Evolutionary conservation across 768 basidiomycete genomes (phyloP).

Genomic region (Mycena filopes): DNA sequence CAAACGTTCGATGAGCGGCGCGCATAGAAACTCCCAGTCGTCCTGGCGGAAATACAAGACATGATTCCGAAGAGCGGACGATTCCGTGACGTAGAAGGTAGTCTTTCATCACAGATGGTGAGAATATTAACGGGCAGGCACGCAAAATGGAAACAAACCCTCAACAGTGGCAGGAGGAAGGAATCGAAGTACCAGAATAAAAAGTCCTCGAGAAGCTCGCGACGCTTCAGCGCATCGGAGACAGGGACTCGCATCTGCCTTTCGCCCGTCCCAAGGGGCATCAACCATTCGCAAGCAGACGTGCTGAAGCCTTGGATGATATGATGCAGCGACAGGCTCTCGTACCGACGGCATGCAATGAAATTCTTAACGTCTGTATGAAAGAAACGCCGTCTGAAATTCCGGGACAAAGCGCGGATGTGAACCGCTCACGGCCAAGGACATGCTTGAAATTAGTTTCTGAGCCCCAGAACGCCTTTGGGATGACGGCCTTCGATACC

Average conservation of each 20-base stretch:
- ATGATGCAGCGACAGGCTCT: constrained; percentile 79
- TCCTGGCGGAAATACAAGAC: constrained; percentile 94
- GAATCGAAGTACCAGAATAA: constrained; percentile 95
- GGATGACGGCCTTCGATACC: constrained; percentile 77
- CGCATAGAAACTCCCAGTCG: constrained; percentile 88
- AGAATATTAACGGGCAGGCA: not conserved
- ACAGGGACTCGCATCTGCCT: constrained; percentile 63
- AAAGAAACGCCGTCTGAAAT: constrained; percentile 4
- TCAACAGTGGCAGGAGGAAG: constrained; percentile 82
- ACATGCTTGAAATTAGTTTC: constrained; percentile 69
- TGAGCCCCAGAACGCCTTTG: constrained; percentile 83
- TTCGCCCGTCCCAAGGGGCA: constrained; percentile 52
- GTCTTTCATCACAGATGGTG: constrained; percentile 61
- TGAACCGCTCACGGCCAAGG: constrained; percentile 58
- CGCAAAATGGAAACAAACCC: constrained; percentile 54
- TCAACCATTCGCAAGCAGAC: constrained; percentile 84
- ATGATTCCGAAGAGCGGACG: constrained; percentile 83
- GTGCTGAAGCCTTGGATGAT: constrained; percentile 81
- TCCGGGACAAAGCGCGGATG: not conserved
- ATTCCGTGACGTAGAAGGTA: constrained; percentile 94
- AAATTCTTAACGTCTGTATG: constrained; percentile 77
- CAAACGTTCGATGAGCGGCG: constrained; percentile 83
- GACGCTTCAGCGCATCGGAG: constrained; percentile 78
- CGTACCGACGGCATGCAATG: constrained; percentile 81
- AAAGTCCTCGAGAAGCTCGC: constrained; percentile 88